These are phyloP conservation scores for Flaveria bidentis DNA, from an alignment of 129 eudicot species.

Conservation along the genomic window DNA sequence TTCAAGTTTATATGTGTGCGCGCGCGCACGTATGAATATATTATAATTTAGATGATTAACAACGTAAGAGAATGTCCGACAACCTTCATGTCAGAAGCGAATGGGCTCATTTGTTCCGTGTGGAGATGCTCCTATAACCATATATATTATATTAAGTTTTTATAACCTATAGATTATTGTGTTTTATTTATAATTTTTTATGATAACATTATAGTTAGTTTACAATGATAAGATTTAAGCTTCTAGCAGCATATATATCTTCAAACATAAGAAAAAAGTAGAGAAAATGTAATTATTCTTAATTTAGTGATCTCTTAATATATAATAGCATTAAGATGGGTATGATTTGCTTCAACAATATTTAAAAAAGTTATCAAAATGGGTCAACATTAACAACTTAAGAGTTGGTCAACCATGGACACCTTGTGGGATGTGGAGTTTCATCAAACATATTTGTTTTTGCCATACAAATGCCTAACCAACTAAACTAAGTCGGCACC, in stretches of 20 bases:
- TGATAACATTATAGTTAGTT: neutral
- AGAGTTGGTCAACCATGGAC: conserved; percentile 9
- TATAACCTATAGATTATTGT: neutral
- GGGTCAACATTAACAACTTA: neutral
- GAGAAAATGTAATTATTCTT: neutral
- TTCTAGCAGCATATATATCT: neutral
- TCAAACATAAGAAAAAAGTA: neutral
- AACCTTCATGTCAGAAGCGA: too few species aligned
- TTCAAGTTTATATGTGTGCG: too few species aligned
- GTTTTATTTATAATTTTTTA: neutral
- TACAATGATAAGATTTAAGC: neutral
- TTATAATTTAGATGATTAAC: too few species aligned
- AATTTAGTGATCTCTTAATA: neutral
- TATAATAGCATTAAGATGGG: neutral
- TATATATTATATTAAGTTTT: neutral
- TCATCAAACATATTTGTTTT: conserved; percentile 21
- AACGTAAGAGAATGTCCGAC: too few species aligned
- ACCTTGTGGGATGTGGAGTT: neutral
- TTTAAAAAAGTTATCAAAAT: neutral
- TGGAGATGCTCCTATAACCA: too few species aligned
- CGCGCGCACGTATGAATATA: too few species aligned
- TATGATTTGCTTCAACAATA: neutral
- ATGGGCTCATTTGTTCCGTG: too few species aligned
- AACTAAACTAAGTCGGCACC: neutral
- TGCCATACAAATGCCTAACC: conserved; percentile 3